Evolutionary conservation across 1,284 basidiomycete species (phyloP), one percentile per base, ranked within the genome.

Genomic region (Inonotus hispidus): DNA sequence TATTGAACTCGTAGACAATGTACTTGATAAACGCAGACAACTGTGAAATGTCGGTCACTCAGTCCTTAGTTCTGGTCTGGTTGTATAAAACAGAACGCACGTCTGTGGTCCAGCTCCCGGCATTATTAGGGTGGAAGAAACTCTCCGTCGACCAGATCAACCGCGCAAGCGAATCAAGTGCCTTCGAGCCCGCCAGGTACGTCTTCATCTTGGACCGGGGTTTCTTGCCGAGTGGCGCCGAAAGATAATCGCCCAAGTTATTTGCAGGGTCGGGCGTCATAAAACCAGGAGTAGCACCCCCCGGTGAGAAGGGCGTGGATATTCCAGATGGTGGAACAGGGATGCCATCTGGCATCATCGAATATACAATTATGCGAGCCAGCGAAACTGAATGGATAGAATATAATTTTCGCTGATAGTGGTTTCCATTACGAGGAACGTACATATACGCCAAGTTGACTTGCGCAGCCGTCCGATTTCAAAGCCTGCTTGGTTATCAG

Each of bases 131-230:
- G 71, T 94, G 92, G 72, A 93, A 95, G 74, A 92, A 93, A 63
- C 84, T 90, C 73, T 98, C 94, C 35, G 88, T 92, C 10, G 91
- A 93, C 21, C 92, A 92, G 63, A 98, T 87, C 63, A 97, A 77
- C 70, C 87, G 87, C 19, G 86, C 85, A 13, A 97, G 76, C 25
- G 92, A 90, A 68, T 95, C 93, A 60, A 98, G 76, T 3, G 94
- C 93, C 72, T 87, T 92, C 41, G 87, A 92, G 2, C 94, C 94
- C 8, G 83, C 94, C 16, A 95, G 77, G 71, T 90, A 94, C 1
- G 82, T 78, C 68, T 75, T 79, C n/a, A 69, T 67, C 63, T 75
- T 78, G 14, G 72, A 64, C 4, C 71, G 67, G 1, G 70, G 68
- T 41, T 69, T 66, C 65, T 79, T 81, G 8, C 74, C 74, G 1